Conservation (phyloP, 495 filamentous ascomycete genomes). For the Xylaria sp. region DNA sequence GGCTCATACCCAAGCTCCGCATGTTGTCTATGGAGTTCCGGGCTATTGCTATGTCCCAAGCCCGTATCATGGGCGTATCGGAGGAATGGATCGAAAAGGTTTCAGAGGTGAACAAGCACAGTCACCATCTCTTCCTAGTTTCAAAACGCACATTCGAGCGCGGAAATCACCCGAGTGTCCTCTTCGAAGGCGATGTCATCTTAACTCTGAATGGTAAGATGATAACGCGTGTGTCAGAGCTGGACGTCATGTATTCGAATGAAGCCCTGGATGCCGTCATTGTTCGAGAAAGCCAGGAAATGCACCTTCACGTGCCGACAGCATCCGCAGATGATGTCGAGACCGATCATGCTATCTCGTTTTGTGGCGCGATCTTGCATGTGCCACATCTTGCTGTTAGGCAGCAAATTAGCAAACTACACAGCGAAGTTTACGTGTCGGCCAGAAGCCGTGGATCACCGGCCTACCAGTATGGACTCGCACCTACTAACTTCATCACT, state of each 20-base stretch:
- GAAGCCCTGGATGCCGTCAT: conserved; percentile 83
- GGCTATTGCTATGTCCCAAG: conserved; percentile 95
- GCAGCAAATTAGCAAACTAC: conserved; percentile 96
- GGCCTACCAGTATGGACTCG: conserved; percentile 89
- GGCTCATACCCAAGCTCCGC: conserved; percentile 76
- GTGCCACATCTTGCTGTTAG: conserved; percentile 94
- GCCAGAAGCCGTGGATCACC: conserved; percentile 84
- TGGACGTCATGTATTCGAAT: conserved; percentile 96
- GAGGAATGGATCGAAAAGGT: conserved; percentile 95
- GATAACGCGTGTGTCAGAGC: conserved; percentile 88
- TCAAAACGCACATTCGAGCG: conserved; percentile 75
- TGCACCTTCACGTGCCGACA: conserved; percentile 79
- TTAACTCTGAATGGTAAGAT: conserved; percentile 89
- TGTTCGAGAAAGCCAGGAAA: conserved; percentile 83
- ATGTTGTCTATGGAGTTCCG: conserved; percentile 95
- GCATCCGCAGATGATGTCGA: conserved; percentile 90
- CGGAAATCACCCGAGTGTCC: conserved; percentile 69
- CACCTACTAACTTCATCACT: conserved; percentile 96
- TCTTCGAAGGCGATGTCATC: conserved; percentile 92
- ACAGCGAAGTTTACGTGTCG: conserved; percentile 96
- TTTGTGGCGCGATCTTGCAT: conserved; percentile 94
- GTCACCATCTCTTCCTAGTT: conserved; percentile 98
- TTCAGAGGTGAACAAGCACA: conserved; percentile 81
- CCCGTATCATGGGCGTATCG: conserved; percentile 95
- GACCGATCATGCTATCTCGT: conserved; percentile 87